Percentiles rank a stretch among this genome's conserved stretches.
Conservation (phyloP, 1,284 basidiomycete species). For the Fomitopsis betulina region DNA sequence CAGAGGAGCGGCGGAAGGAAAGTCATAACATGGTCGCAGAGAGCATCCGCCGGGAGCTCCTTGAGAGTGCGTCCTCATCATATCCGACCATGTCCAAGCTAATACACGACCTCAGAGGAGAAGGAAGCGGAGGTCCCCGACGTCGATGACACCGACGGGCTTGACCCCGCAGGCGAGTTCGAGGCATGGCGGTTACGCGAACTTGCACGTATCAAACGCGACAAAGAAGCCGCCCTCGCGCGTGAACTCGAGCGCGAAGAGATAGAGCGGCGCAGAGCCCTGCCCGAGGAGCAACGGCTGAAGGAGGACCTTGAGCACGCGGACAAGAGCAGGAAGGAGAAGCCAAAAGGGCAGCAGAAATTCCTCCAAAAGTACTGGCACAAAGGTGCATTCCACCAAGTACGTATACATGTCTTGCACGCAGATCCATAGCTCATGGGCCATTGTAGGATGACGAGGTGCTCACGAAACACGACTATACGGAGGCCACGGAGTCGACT, state of each 20-base stretch:
- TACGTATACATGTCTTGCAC: slow-evolving; percentile 20
- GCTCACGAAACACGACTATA: slow-evolving; percentile 81
- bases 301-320: slow-evolving; percentile 89
- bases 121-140: slow-evolving; percentile 80
- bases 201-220: slow-evolving; percentile 84
- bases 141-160: slow-evolving; percentile 92
- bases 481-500: slow-evolving; percentile 83
- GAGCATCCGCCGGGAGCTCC: slow-evolving; percentile 78
- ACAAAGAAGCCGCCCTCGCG: slow-evolving; percentile 79
- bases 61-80: slow-evolving; percentile 59
- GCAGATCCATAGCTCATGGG: background rate
- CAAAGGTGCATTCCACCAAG: slow-evolving; percentile 98
- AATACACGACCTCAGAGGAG: slow-evolving; percentile 57
- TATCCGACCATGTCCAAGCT: background rate
- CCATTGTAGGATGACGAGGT: slow-evolving; percentile 78
- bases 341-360: slow-evolving; percentile 84
- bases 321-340: slow-evolving; percentile 73
- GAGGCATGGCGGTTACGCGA: slow-evolving; percentile 95
- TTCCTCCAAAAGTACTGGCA: slow-evolving; percentile 99
- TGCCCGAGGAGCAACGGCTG: slow-evolving; percentile 90
- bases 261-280: slow-evolving; percentile 82
- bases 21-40: slow-evolving; percentile 86
- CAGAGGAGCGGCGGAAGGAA: slow-evolving; percentile 72
- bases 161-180: slow-evolving; percentile 90
- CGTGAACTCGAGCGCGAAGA: slow-evolving; percentile 86